Base-by-base conservation (phyloP, 2,329 filamentous ascomycete species). In the Domatiomyces globalis region DNA sequence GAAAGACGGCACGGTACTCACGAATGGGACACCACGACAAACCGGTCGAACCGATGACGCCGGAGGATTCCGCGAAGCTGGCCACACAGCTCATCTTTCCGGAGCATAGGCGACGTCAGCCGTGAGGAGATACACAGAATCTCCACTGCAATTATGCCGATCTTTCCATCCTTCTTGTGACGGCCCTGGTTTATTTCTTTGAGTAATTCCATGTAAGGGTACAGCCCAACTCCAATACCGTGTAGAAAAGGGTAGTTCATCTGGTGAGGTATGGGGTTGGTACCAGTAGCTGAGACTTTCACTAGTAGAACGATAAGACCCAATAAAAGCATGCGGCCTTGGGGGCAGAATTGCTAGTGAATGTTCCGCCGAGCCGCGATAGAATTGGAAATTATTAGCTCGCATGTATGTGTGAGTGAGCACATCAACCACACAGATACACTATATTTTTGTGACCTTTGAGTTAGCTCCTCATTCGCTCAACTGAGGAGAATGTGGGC, bases 151-250 rank as follows among this genome's bases (percentile, higher is more conserved):
- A 52, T 44, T 17, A 50, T 50, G 8, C 51, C 51, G 15, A 52
- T 46, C 17, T 45, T 39, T 5, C 53, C 27, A 9, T 42, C 39
- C 33, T 19, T 43, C 27, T 2, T 17, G 12, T 39, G 8, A 19
- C 39, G 18, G n/a, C 42, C 51, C 18, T n/a, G 51, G 22, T 39
- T 63, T 85, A 84, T 65, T 46, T 75, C 72, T 27, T 65, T 62
- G 1, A 86, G 66, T 60, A 83, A 83, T 10, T 66, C 63, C 8
- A 73, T 67, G 58, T 85, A 84, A 0, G 80, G 75, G 61, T 76
- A 76, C 1, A 86, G 71, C 0, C 83, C 83, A 51, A 86, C 72
- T 43, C 82, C 81, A 46, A 85, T 84, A 15, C 83, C 83, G 58
- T 86, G 83, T 46, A 85, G 71, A 65, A 85, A 85, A 4, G 0